phyloP scores from a whole-genome alignment of 2,329 filamentous ascomycete genomes.

The Aspergillus brasiliensis region DNA sequence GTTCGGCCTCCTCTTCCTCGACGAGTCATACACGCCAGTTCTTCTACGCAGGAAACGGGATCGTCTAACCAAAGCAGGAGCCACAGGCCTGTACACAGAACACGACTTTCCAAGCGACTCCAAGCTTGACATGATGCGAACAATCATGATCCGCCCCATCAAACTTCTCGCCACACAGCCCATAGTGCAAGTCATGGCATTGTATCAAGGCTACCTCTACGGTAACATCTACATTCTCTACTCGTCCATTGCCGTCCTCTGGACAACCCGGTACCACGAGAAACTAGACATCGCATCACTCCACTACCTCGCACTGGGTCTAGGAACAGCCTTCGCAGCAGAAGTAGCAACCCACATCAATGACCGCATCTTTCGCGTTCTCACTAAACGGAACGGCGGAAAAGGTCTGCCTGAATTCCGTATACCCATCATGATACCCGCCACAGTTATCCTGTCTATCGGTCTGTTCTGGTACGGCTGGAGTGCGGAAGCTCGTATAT shows the following conservation, averaged over 20 bases:
- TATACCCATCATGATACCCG: conserved; percentile 57
- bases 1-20: conserved; percentile 59
- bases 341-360: conserved; percentile 49
- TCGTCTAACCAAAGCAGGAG: background rate
- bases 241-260: conserved; percentile 62
- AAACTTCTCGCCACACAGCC: conserved; percentile 58
- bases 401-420: conserved; percentile 55
- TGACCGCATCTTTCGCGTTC: conserved; percentile 43
- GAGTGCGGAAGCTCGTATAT: conserved; percentile 17
- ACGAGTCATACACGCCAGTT: conserved; percentile 64
- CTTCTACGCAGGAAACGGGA: conserved; percentile 60
- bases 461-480: conserved; percentile 56
- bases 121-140: conserved; percentile 21
- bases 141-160: conserved; percentile 55
- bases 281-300: conserved; percentile 57
- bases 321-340: conserved; percentile 60
- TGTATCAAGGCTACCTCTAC: conserved; percentile 59
- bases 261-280: conserved; percentile 54
- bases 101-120: conserved; percentile 17
- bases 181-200: conserved; percentile 57
- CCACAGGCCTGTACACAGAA: conserved; percentile 29
- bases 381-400: conserved; percentile 28
- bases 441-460: conserved; percentile 50
- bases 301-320: conserved; percentile 61
- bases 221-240: conserved; percentile 63